A percentile compares a stretch with the other conserved stretches of the same genome.
Conservation (phyloP, 768 basidiomycete genomes). For the Chlorophyllum brunneum region DNA sequence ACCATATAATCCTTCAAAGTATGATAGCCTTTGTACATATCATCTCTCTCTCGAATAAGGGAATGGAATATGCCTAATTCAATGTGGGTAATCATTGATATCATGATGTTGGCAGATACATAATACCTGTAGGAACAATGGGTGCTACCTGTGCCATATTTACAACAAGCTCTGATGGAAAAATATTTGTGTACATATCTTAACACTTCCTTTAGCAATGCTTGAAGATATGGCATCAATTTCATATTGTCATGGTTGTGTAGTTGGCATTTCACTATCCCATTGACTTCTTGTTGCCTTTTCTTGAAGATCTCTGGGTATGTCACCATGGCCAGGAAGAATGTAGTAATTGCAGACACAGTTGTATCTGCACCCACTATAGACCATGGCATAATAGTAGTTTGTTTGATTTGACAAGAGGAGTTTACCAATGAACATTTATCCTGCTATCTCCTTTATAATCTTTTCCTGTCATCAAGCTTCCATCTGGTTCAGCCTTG, state of each 20-base stretch:
- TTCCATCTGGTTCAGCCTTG: slow-evolving; percentile 11
- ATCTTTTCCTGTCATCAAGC: slow-evolving; percentile 9
- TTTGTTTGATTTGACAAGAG: no score
- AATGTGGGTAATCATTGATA: no score
- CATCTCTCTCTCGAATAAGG: slow-evolving; percentile 12
- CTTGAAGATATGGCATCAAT: slow-evolving; percentile 18
- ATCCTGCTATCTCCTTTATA: slow-evolving; percentile 17
- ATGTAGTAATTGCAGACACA: slow-evolving; percentile 6
- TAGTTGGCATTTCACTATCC: slow-evolving; percentile 1
- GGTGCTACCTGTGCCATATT: no score
- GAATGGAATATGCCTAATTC: slow-evolving; percentile 8
- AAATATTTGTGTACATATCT: slow-evolving; percentile 10
- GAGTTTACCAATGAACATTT: slow-evolving; percentile 17
- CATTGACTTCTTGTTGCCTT: slow-evolving; percentile 29
- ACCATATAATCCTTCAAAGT: slow-evolving; percentile 11
- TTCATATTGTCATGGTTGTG: slow-evolving; percentile 17
- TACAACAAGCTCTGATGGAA: no score
- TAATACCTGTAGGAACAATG: no score
- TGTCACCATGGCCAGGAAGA: slow-evolving; percentile 14
- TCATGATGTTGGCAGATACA: no score
- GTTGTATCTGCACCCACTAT: slow-evolving; percentile 11
- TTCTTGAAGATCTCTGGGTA: slow-evolving; percentile 31
- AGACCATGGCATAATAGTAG: no score
- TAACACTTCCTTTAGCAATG: slow-evolving; percentile 18
- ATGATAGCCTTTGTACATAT: slow-evolving; percentile 13